Evolutionary conservation across 148 eudicot species (phyloP), one percentile per base, ranked within the genome.

Genomic region (Spergularia bocconei): DNA sequence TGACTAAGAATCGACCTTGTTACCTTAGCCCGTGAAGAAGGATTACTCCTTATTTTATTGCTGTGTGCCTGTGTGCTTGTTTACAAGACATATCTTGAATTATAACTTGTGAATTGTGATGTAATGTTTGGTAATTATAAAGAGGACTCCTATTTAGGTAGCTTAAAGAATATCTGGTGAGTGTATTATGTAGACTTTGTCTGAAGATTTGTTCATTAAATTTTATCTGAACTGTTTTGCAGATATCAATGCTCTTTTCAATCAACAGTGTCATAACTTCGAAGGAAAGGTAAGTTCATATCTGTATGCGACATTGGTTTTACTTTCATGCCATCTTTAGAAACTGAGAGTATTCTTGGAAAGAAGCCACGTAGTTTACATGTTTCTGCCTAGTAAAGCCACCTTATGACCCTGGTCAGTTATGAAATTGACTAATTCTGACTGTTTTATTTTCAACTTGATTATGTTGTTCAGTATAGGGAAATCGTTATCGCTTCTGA

Each of bases 181-280:
- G n/a, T 21, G 1, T 72, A 38, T 47, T 17, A 59, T 64, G 61
- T 17, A 8, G 29, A 19, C 59, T 13, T 36, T 53, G 39, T 65
- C 21, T 44, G 41, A n/a, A 41, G n/a, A 19, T 58, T 20, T 33
- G 25, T 63, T 52, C 44, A 61, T 13, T n/a, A 62, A 48, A 33
- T 41, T 36, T 50, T 5, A 20, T 15, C 65, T 75, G 6, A 20
- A 80, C 20, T 70, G 47, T 77, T 71, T 25, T 84, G 82, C 97
- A 95, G 99, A 95, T 71, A 86, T 95, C 75, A 90, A 87, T 74
- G 86, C 92, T 23, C 74, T 88, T 75, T 95, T 89, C 82, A 92
- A 90, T 83, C 91, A 79, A 51, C 91, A 90, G 58, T 92, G 99
- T 72, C 79, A 86, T 53, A 95, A 92, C 85, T 89, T 87, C 75